Conservation (phyloP, 768 basidiomycete species). For the Calocybe gangraenosa region DNA sequence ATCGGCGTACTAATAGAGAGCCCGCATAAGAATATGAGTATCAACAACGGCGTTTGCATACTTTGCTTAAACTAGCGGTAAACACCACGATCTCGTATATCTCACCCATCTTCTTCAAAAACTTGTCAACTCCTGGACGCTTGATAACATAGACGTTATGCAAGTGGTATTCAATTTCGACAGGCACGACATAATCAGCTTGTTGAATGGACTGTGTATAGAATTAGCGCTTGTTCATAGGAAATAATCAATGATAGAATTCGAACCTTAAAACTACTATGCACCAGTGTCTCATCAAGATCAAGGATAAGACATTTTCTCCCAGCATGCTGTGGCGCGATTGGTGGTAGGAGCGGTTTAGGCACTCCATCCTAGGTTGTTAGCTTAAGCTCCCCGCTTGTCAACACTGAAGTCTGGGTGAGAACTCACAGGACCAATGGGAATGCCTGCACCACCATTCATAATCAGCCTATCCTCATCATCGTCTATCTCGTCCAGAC, state of each 20-base stretch:
- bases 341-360: constrained; percentile 82
- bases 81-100: constrained; percentile 98
- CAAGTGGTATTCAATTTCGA: constrained; percentile 97
- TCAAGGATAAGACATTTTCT: constrained; percentile 96
- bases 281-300: constrained; percentile 94
- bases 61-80: constrained; percentile 97
- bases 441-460: constrained; percentile 93
- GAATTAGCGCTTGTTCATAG: no score
- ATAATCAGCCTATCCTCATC: constrained; percentile 88
- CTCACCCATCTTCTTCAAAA: constrained; percentile 97
- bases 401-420: background rate
- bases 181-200: constrained; percentile 97
- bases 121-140: constrained; percentile 95
- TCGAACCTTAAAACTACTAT: constrained; percentile 95
- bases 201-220: constrained; percentile 75
- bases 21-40: constrained; percentile 7
- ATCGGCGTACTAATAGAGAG: constrained; percentile 81
- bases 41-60: constrained; percentile 28
- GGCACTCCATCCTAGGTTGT: constrained; percentile 73
- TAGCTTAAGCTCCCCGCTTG: constrained; percentile 5
- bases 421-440: constrained; percentile 78
- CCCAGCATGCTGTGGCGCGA: constrained; percentile 75
- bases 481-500: constrained; percentile 67
- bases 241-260: no score
- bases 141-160: constrained; percentile 99